Base-by-base conservation (phyloP, 257 asterid genomes). In the Solanum stenotomum region DNA sequence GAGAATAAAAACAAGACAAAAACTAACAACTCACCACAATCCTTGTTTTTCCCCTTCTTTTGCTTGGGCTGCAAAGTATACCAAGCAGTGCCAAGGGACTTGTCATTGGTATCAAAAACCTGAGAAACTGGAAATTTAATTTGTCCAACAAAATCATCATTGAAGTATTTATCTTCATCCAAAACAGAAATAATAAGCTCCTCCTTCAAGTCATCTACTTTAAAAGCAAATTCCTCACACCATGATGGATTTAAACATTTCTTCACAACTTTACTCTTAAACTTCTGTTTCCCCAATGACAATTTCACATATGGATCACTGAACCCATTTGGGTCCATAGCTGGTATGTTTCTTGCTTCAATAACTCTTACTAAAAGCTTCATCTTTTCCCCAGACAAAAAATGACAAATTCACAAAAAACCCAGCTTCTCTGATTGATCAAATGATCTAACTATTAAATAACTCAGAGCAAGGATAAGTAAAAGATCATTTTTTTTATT, bases 261-360 rank as follows among this genome's bases (percentile, higher is more conserved):
- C 93, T 96, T 94, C 63, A 96, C 94, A 35, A 96, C 99, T 92
- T 96, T 96, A 85, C 94, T 95, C 92, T 87, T 92, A 88, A 91
- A 93, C 88, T 89, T 94, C 86, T 95, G 99, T 92, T 86, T 97
- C 33, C 99, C 99, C 91, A 97, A 71, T 92, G 94, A 96, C 88
- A 97, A 89, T 88, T 94, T 97, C 44, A 95, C 99, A 87, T 97
- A 97, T 37, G 99, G 99, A 91, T 97, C 99, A 91, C 98, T 96
- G 78, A 92, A 93, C 31, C 99, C 99, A 91, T 96, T 97, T 23
- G 93, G 95, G 92, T 96, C 98, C 92, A 93, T 91, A 71, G 98
- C 94, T 75, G 99, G 99, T 85, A 97, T 88, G 67, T 95, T 92
- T 76, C 88, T 93, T 0, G 97, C 99, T 87, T 96, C 99, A 29